A percentile compares a stretch with the other conserved stretches of the same genome.
Evolutionary conservation across 208 protist species (phyloP).

Genomic region (Leishmania amazonensis): DNA sequence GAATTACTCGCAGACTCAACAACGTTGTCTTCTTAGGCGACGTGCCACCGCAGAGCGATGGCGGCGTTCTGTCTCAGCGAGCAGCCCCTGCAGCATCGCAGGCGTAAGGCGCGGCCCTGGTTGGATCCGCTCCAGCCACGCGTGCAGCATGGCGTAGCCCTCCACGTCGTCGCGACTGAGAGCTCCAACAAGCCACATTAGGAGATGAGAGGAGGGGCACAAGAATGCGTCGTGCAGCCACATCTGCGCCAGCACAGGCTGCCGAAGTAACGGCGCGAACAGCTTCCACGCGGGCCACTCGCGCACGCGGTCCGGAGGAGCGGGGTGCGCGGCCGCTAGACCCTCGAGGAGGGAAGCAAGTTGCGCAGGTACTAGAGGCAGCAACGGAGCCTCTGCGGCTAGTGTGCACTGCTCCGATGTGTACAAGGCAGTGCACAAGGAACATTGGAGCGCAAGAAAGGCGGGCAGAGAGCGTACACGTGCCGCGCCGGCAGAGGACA

Average conservation of each 20-base stretch:
- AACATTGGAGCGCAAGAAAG: slow-evolving; percentile 14
- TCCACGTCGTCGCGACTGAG: slow-evolving; percentile 23
- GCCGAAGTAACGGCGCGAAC: slow-evolving; percentile 9
- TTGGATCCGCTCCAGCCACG: slow-evolving; percentile 16
- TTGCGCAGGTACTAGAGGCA: background rate
- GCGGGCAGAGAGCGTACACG: slow-evolving; percentile 2
- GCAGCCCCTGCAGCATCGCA: background rate
- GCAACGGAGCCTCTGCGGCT: background rate
- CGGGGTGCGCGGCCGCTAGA: background rate
- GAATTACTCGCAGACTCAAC: background rate
- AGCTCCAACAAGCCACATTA: slow-evolving; percentile 40
- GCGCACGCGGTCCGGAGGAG: background rate
- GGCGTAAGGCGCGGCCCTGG: background rate
- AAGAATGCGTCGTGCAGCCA: slow-evolving; percentile 46
- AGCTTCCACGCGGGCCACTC: slow-evolving; percentile 23
- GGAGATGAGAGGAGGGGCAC: slow-evolving; percentile 18
- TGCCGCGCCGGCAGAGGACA: slow-evolving; percentile 18
- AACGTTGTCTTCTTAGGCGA: background rate
- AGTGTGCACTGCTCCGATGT: background rate
- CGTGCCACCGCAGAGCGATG: background rate
- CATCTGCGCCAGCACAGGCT: slow-evolving; percentile 22
- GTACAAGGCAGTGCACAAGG: slow-evolving; percentile 5
- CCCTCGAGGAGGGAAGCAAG: background rate
- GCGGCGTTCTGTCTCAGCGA: background rate
- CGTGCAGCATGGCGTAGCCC: slow-evolving; percentile 1